These are phyloP conservation scores for Jackrogersella multiformis DNA, from an alignment of 495 filamentous ascomycete genomes.

Conservation along the genomic window DNA sequence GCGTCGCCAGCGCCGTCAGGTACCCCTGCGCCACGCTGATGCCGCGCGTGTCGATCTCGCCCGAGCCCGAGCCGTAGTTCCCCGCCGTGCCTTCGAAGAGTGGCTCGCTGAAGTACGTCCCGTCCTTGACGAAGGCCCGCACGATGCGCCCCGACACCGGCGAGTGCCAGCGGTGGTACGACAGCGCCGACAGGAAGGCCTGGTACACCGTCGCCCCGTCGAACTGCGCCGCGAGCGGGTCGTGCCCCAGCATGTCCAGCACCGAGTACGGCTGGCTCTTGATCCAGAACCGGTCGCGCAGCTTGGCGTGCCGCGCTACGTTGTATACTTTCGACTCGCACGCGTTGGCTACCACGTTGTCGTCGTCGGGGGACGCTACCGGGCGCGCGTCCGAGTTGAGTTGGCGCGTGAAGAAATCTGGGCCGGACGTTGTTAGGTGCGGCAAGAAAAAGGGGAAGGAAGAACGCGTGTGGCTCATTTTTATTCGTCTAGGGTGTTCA, in stretches of 20 bases:
- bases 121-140: conserved; percentile 64
- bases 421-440: neutral
- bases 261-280: conserved; percentile 74
- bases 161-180: conserved; percentile 76
- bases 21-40: conserved; percentile 64
- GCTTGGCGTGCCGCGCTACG: conserved; percentile 50
- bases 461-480: neutral
- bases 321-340: conserved; percentile 71
- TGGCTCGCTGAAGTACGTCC: conserved; percentile 76
- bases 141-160: conserved; percentile 68
- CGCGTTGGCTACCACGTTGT: conserved; percentile 67
- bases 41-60: conserved; percentile 49
- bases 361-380: conserved; percentile 62
- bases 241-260: conserved; percentile 67
- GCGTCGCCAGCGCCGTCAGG: conserved; percentile 65
- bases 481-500: neutral
- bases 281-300: conserved; percentile 70
- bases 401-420: conserved; percentile 74
- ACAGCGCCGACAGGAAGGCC: conserved; percentile 69
- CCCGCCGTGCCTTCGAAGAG: conserved; percentile 57
- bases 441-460: neutral
- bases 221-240: conserved; percentile 62
- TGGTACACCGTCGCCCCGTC: conserved; percentile 72
- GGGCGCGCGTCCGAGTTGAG: conserved; percentile 66
- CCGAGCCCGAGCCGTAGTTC: conserved; percentile 31